A percentile compares a stretch with the other conserved stretches of the same genome.
phyloP scores from a whole-genome alignment of 2,329 filamentous ascomycete species.

The Trichoderma semiorbis region DNA sequence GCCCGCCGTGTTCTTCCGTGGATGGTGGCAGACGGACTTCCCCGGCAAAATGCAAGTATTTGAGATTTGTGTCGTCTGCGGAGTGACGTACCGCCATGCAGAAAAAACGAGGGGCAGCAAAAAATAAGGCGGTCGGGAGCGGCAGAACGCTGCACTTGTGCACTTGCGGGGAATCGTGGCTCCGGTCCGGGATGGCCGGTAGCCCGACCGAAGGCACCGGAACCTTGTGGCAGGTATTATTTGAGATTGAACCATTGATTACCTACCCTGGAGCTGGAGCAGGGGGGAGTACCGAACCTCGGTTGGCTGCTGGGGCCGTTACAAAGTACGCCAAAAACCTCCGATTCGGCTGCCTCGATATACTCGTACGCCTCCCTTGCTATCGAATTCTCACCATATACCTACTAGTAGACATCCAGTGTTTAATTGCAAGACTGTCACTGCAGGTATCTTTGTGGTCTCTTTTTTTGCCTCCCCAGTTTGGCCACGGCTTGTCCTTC shows the following conservation, averaged over 20 bases:
- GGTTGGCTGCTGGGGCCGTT: background rate
- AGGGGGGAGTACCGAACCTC: background rate
- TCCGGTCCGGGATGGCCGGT: background rate
- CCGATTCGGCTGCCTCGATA: too few relatives aligned
- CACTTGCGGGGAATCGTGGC: constrained; percentile 10
- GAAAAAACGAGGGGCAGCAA: constrained; percentile 16
- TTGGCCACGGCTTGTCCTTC: background rate
- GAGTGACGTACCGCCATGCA: constrained; percentile 1
- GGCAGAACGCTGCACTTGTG: constrained; percentile 26
- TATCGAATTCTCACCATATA: too few relatives aligned
- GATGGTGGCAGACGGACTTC: background rate
- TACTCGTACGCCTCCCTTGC: too few relatives aligned
- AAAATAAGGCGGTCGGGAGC: constrained; percentile 28
- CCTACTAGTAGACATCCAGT: too few relatives aligned
- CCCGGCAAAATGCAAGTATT: background rate
- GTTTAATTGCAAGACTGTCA: background rate
- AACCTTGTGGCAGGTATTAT: background rate
- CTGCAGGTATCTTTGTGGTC: background rate
- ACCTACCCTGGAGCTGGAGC: background rate
- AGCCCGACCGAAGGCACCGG: background rate
- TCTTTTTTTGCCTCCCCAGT: background rate
- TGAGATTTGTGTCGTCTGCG: background rate
- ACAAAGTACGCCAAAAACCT: too few relatives aligned
- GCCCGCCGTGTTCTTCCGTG: background rate
- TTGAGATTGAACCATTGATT: background rate